Evolutionary conservation across 768 basidiomycete genomes (phyloP), one percentile per base, ranked within the genome.

Genomic region (Suillus subalutaceus): DNA sequence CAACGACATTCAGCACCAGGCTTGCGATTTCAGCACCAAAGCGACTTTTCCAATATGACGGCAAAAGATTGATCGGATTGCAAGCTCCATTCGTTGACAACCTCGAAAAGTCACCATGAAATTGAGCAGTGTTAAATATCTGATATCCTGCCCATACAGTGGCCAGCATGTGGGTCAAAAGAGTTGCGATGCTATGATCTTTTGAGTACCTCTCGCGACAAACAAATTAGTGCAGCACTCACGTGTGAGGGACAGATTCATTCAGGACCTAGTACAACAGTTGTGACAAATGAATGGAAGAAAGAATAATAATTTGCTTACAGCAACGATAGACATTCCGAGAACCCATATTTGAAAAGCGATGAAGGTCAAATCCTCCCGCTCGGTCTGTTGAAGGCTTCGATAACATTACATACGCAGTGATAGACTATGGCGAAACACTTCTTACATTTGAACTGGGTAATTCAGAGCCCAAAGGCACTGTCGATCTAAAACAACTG

Each of bases 271-370:
- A 65, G 10, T 10, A 41, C 10, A 43, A 38, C 15, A n/a, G 60
- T 62, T 40, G 41, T 63, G 38, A 52, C 13, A 18, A 32, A 44
- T 55, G 23, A 18, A 52, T 57, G 16, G 16, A 44, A 30, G 72
- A 38, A 85, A 73, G 23, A 66, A 44, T 12, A 67, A 60, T 20
- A 46, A 65, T 2, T 32, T 60, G 70, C 77, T 69, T 62, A 72
- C 76, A 48, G 91, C 91, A 53, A 91, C 88, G 37, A 89, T 65
- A 13, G 90, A 91, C 88, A 92, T 90, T 38, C 88, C 90, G 18
- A 92, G 79, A 7, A 92, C 87, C 92, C 92, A 94, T 63, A 91
- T 78, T 69, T 93, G 90, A 79, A 93, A 94, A 7, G 83, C 82
- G 48, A 93, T 87, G 76, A 93, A 93, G 13, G 89, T 84, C 66